Base-by-base conservation (phyloP, 495 filamentous ascomycete genomes). In the Schizothecium vesticola region DNA sequence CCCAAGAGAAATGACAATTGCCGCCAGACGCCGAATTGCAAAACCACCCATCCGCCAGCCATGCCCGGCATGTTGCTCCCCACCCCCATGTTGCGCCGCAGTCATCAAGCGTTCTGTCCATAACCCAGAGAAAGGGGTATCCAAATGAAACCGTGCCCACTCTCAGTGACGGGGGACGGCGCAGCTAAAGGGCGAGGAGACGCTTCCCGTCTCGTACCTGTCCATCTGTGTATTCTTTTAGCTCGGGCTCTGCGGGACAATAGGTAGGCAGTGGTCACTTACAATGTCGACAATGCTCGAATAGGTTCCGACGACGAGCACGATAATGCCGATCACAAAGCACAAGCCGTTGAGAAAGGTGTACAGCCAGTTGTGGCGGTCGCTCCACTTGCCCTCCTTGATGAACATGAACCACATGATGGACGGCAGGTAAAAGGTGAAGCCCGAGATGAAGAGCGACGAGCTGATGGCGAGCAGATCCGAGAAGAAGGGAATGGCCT, bases 401-500 rank as follows among this genome's bases (percentile, higher is more conserved):
- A 90, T 85, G 65, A 88, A 81, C 78, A 80, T 80, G 78, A 89
- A 87, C 87, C 88, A 90, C 79, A 90, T 87, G 24, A 85, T 74
- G 36, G 86, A 85, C 0, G 88, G 87, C 72, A 90, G 83, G 74
- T 88, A 87, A 70, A 88, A 90, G 59, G 84, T 87, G 74, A 90
- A 90, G 68, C 86, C 87, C 28, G 82, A 85, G 65, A 88, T 79
- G 66, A 91, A 88, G 43, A 91, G 75, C 4, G 88, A 82, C 19
- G 87, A 88, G 51, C 86, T 80, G 66, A 88, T 82, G 24, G 83
- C 83, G 22, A 92, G 78, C 63, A 93, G 75, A 63, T 87, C 83
- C 71, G 84, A 87, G 79, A 93, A 93, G 71, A 90, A 86, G 0
- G 91, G 91, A 28, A 93, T 90, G 1, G 88, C 85, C 66, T 87